Base-by-base conservation (phyloP, 306 rosid species). In the Prunus mume region DNA sequence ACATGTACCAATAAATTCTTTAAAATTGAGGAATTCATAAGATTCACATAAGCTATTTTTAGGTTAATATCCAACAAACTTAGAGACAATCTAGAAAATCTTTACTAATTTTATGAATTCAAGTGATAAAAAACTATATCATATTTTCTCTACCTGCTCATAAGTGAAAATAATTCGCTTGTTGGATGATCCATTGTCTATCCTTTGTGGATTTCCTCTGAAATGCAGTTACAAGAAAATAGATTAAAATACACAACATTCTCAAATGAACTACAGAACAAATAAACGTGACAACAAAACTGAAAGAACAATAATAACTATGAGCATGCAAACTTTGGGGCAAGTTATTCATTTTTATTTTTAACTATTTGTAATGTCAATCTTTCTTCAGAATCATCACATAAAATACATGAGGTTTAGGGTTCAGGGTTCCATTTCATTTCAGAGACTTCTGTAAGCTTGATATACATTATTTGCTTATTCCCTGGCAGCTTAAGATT, bases 191-290 rank as follows among this genome's bases (percentile, higher is more conserved):
- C 87, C 88, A 54, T 86, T 79, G 78, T 95, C 98, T 79, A 95
- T 89, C 90, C 98, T 92, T 84, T 95, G 98, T 62, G 98, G 98
- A 82, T 95, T 95, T 81, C 98, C 97, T 84, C 98, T 95, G 89
- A 74, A 79, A 80, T 46, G 50, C 61, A 82, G 73, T 62, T 20
- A 67, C 5, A 76, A 41, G 57, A 51, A 28, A 55, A 55, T 56
- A 58, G 22, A 77, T 77, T 76, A 73, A 66, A 69, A 12, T 32
- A 41, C 47, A 12, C 22, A 80, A 76, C 34, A 43, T 34, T 64
- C 63, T 68, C 72, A 43, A 45, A 27, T 61, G 52, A 34, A 56
- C 18, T 76, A 20, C 56, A 63, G 27, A 28, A 27, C 43, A 45
- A 70, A 73, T 28, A 83, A 49, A 60, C 28, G 9, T 34, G 18